Conservation (phyloP, 1,284 basidiomycete species). For the Ceratobasidium sp. region DNA sequence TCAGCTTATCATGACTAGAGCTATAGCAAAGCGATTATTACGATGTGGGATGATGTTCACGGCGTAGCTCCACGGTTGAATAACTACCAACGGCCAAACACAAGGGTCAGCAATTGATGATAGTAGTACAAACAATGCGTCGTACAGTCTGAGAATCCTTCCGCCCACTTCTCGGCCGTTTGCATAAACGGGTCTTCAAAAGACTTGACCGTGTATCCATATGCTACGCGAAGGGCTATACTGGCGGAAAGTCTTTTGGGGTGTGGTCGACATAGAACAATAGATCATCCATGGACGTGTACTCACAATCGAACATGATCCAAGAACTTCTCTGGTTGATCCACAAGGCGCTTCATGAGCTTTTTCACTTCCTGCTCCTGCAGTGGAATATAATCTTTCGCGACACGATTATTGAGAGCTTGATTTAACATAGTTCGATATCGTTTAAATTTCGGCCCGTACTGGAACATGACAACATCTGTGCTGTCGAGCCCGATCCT, state of each 20-base stretch:
- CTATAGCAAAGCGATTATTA: not conserved
- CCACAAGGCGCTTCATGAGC: not conserved
- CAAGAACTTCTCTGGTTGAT: not conserved
- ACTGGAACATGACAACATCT: not conserved
- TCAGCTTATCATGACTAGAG: not conserved
- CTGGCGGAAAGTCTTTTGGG: not conserved
- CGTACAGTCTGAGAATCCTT: not conserved
- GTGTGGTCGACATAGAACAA: not conserved
- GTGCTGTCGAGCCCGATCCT: not conserved
- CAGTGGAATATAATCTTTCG: not conserved
- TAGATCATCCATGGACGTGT: too few relatives aligned
- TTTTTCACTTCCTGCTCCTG: not conserved
- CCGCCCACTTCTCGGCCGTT: not conserved
- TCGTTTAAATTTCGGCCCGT: not conserved
- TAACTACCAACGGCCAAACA: not conserved
- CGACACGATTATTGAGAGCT: not conserved
- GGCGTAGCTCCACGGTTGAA: not conserved
- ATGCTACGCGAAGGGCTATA: not conserved
- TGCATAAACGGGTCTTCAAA: not conserved
- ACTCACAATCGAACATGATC: not conserved
- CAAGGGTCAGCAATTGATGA: not conserved
- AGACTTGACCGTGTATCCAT: slow-evolving; percentile 9
- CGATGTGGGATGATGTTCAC: not conserved
- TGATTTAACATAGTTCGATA: not conserved
- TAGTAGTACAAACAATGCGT: not conserved